phyloP scores from a whole-genome alignment of 2,329 filamentous ascomycete species.

The Helotiales sp. region DNA sequence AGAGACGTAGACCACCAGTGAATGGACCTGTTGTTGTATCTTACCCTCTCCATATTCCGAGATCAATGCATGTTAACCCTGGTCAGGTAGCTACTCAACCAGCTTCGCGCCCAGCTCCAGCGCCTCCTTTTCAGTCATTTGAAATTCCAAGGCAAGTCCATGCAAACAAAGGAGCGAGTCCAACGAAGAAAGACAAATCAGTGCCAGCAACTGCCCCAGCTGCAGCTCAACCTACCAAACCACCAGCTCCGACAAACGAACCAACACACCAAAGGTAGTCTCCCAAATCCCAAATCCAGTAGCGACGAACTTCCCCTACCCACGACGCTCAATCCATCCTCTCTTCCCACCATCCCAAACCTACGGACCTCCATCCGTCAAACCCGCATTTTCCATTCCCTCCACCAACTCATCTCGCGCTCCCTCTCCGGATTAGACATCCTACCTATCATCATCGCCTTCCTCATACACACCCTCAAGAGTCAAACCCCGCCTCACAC shows the following conservation, averaged over 20 bases:
- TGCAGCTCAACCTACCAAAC: neutral
- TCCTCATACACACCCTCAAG: neutral
- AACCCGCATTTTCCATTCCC: neutral
- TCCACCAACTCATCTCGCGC: neutral
- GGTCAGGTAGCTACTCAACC: neutral
- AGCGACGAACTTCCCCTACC: neutral
- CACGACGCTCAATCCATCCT: neutral
- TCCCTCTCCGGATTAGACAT: neutral
- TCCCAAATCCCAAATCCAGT: neutral
- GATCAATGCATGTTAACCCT: neutral
- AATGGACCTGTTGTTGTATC: neutral
- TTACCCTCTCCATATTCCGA: neutral
- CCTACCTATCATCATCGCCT: neutral
- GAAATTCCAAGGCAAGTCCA: neutral
- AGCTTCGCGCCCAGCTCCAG: neutral
- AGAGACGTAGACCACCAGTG: neutral
- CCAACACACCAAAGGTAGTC: too few species aligned
- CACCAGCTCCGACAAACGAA: neutral
- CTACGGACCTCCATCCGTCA: neutral
- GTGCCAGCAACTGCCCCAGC: neutral
- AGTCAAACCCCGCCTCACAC: neutral
- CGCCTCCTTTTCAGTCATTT: neutral
- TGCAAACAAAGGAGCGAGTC: neutral
- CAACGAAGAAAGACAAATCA: neutral
- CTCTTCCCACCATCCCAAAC: conserved; percentile 10